Base-by-base conservation (phyloP, 305 asterid genomes). In the Solanum hybrid region DNA sequence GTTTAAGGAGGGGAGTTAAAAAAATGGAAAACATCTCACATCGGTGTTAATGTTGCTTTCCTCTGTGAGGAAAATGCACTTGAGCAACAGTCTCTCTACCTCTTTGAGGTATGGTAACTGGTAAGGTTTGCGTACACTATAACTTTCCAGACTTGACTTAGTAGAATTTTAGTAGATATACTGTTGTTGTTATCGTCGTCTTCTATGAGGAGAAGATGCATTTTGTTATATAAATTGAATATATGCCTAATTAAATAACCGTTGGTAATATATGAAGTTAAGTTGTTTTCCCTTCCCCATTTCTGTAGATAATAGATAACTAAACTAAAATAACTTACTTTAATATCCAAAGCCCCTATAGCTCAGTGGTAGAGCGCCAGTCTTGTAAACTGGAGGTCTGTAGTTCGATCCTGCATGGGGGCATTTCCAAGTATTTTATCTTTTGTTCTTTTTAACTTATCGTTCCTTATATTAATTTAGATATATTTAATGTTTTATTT, bases 301-400 rank as follows among this genome's bases (percentile, higher is more conserved):
- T 72, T 72, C 4, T 17, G 9, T 60, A 42, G 17, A 12, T 42
- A 42, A 42, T 42, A 13, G 17, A 4, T 51, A 51, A 51, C 5
- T 51, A 42, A 12, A 12, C 6, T 12, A 42, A 12, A 12, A 42
- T 13, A 42, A 42, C 56, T 12, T 42, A 42, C 17, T 40, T 10
- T 3, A 42, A 42, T 12, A 42, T 42, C 2, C 51, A 10, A 11
- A 27, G 99, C 98, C 99, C 97, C 91, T 94, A 95, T 96, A 96
- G 98, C 98, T 97, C 98, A 95, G 99, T 96, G 98, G 99, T 97
- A 96, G 99, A 97, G 98, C 99, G 99, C 92, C 97, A 94, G 97
- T 95, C 99, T 96, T 96, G 99, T 96, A 95, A 95, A 97, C 98
- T 95, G 98, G 92, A 95, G 98, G 97, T 95, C 98, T 93, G 98